These are phyloP conservation scores for Trichosporon sp. DNA, from an alignment of 1,284 basidiomycete genomes.

Conservation along the genomic window DNA sequence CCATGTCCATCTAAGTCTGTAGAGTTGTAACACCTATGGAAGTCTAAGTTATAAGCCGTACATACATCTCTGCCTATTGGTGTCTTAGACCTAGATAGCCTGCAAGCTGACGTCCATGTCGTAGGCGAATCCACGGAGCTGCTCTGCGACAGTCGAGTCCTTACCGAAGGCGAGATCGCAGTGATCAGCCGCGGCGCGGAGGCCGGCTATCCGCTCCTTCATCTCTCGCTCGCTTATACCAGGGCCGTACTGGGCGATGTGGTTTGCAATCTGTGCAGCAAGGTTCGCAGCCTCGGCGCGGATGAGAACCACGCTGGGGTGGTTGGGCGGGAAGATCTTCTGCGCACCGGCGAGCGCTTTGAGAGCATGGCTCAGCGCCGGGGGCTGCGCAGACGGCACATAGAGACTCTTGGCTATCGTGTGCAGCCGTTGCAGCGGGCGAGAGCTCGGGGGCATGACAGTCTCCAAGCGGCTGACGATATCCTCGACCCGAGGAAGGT, in stretches of 20 bases:
- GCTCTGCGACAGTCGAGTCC: background rate
- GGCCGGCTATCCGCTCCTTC: background rate
- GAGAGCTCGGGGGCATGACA: constrained; percentile 59
- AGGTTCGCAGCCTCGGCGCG: constrained; percentile 75
- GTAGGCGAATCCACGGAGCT: background rate
- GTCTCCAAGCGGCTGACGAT: constrained; percentile 60
- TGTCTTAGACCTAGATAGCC: background rate
- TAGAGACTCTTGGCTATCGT: constrained; percentile 54
- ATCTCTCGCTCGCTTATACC: background rate
- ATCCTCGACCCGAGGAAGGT: constrained; percentile 58
- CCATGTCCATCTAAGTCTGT: background rate
- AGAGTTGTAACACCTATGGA: background rate
- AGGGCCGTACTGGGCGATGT: background rate
- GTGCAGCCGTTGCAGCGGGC: constrained; percentile 69
- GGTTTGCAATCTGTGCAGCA: background rate
- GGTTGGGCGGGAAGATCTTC: constrained; percentile 59
- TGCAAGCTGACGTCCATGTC: background rate
- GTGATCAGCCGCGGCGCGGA: background rate
- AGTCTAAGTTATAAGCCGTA: background rate
- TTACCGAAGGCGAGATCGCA: background rate
- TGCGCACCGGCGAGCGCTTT: constrained; percentile 57
- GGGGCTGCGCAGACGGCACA: constrained; percentile 23
- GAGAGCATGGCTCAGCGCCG: constrained; percentile 56
- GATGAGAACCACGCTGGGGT: constrained; percentile 71
- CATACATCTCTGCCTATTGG: too few species aligned